phyloP scores from a whole-genome alignment of 306 rosid species.

The Sindora glabra region DNA sequence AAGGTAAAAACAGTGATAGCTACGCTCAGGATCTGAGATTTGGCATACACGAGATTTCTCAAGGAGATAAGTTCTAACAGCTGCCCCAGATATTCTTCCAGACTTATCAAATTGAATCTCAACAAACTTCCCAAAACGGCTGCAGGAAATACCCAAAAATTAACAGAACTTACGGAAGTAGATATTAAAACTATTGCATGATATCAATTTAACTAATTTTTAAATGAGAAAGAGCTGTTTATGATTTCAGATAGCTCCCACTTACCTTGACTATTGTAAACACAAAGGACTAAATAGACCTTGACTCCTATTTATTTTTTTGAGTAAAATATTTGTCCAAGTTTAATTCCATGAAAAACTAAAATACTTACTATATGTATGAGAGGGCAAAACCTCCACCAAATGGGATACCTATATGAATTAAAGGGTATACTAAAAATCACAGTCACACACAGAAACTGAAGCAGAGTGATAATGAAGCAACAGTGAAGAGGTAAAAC shows the following conservation, averaged over 20 bases:
- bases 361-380: no score
- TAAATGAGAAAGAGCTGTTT: constrained; percentile 18
- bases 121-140: constrained; percentile 93
- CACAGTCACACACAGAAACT: constrained; percentile 12
- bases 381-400: no score
- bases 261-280: no score
- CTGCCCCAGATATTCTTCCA: constrained; percentile 93
- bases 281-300: no score
- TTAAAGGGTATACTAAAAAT: constrained; percentile 4
- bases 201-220: constrained; percentile 12
- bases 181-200: constrained; percentile 11
- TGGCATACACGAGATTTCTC: constrained; percentile 97
- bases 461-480: background rate
- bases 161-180: constrained; percentile 26
- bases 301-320: no score
- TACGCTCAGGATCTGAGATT: constrained; percentile 85
- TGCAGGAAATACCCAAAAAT: constrained; percentile 35
- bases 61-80: constrained; percentile 85
- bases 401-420: no score
- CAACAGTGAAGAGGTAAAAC: background rate
- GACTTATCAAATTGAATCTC: constrained; percentile 73
- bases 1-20: constrained; percentile 85
- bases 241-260: no score
- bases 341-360: background rate
- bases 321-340: no score